These are phyloP conservation scores for Wallacemonas rigidus DNA, from an alignment of 208 protist genomes.

Conservation along the genomic window DNA sequence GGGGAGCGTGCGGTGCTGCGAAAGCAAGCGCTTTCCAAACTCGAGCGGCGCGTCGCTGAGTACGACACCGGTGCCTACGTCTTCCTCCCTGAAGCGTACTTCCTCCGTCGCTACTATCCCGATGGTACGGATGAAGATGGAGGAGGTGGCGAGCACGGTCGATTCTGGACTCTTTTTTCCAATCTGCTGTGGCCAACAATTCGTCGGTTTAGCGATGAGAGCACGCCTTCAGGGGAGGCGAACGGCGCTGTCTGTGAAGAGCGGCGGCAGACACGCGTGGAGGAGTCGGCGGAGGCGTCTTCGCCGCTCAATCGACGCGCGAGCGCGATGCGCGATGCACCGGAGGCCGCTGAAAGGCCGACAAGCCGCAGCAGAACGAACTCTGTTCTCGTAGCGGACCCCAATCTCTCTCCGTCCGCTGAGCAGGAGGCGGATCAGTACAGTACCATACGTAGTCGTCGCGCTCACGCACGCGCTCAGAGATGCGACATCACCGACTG, in stretches of 20 bases:
- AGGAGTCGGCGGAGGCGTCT: too few species aligned
- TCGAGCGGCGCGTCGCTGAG: slow-evolving; percentile 5
- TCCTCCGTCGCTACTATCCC: slow-evolving; percentile 18
- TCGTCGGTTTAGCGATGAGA: neutral
- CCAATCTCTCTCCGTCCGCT: neutral
- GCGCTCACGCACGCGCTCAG: neutral
- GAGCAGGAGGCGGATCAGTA: neutral
- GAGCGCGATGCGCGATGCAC: too few species aligned
- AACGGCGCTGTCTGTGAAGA: neutral
- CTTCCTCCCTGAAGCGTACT: slow-evolving; percentile 24
- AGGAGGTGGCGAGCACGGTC: slow-evolving; percentile 1
- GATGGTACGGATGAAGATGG: neutral
- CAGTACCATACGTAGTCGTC: slow-evolving; percentile 1
- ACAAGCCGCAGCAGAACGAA: too few species aligned
- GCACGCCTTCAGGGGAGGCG: neutral
- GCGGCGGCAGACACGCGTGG: too few species aligned
- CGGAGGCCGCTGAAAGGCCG: too few species aligned
- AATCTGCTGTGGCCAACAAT: slow-evolving; percentile 1
- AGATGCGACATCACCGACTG: neutral
- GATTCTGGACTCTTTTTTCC: slow-evolving; percentile 15
- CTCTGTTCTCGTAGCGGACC: too few species aligned
- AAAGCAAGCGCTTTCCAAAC: neutral
- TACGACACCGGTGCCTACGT: slow-evolving; percentile 15
- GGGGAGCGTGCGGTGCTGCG: slow-evolving; percentile 13
- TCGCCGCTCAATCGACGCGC: too few species aligned